Evolutionary conservation across 257 asterid genomes (phyloP), one percentile per base, ranked within the genome.

Genomic region (Solanum microdontum): DNA sequence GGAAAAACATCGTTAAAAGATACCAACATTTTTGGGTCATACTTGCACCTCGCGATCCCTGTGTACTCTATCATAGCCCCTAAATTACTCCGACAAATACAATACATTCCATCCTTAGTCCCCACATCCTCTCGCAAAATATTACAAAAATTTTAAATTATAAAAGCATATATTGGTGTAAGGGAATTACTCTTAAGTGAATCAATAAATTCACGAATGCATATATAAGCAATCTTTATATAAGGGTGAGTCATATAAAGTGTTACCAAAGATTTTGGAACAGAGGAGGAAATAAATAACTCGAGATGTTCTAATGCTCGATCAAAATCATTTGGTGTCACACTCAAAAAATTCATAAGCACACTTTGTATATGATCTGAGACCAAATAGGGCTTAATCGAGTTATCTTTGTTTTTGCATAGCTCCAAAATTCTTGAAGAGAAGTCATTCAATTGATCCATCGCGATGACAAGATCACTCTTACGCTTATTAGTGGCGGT

Each of bases 81-180:
- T 40, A 77, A 84, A 32, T 40, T 92, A 88, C 91, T 91, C 74
- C 95, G 90, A 84, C 95, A 94, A 14, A 86, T 87, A 30, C 36
- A 33, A 86, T 94, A 94, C 89, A 94, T 85, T 2, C 87, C 74
- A 15, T 93, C 96, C 74, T 87, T 89, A 77, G 33, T 39, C 43
- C 93, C 94, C 14, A 85, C 92, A 0, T 90, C 87, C 75, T 88
- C 58, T 82, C 87, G 87, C 87, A 95, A 89, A 90, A 91, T 86
- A 87, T 87, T 93, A 86, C 96, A 94, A 83, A 94, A 92, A 30
- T 93, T 95, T 87, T 93, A 87, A 37, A 93, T 70, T 48, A 94
- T 90, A 1, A 91, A 93, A n/a, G 92, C 90, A 15, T 90, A 94
- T 11, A 68, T 33, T 14, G 87, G 33, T 73, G 77, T 87, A 33